These are phyloP conservation scores for Entoloma clypeatum DNA, from an alignment of 1,284 basidiomycete genomes.

Conservation along the genomic window DNA sequence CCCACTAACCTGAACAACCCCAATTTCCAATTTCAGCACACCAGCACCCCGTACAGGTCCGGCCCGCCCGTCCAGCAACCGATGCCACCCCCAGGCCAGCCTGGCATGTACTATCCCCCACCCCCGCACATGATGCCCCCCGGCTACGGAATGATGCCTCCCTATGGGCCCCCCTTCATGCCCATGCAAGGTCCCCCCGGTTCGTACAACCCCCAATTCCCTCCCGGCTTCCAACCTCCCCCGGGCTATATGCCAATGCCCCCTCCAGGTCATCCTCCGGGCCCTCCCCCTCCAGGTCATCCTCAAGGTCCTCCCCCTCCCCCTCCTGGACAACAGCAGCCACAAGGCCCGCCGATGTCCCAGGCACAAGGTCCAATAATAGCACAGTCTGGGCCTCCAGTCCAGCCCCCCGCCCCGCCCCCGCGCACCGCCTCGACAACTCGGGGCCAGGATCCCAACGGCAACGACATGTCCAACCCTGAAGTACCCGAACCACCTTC, in stretches of 20 bases:
- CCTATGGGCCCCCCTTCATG: constrained; percentile 41
- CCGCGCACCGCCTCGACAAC: constrained; percentile 23
- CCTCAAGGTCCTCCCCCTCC: constrained; percentile 25
- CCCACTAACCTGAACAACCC: constrained; percentile 25
- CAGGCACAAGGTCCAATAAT: constrained; percentile 3
- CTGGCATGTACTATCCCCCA: constrained; percentile 34
- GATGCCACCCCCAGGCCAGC: constrained; percentile 32
- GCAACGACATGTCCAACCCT: constrained; percentile 70
- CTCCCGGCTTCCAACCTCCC: constrained; percentile 51
- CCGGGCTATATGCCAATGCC: constrained; percentile 27
- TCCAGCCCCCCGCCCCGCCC: constrained; percentile 25
- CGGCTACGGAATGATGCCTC: constrained; percentile 35
- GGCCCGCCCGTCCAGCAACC: constrained; percentile 25
- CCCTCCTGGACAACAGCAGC: constrained; percentile 16
- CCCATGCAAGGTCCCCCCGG: constrained; percentile 46
- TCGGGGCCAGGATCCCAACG: constrained; percentile 71
- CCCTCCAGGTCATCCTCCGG: constrained; percentile 22
- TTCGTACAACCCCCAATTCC: constrained; percentile 49
- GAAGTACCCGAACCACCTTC: constrained; percentile 35
- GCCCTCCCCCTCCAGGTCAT: constrained; percentile 28
- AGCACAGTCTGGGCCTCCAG: constrained; percentile 3
- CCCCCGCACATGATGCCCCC: constrained; percentile 39
- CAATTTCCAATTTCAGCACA: constrained; percentile 38
- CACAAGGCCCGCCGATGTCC: constrained; percentile 9
- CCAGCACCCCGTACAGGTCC: constrained; percentile 23